Evolutionary conservation across 78 protist genomes (phyloP), one percentile per base, ranked within the genome.

Genomic region (Diacronema lutheri): DNA sequence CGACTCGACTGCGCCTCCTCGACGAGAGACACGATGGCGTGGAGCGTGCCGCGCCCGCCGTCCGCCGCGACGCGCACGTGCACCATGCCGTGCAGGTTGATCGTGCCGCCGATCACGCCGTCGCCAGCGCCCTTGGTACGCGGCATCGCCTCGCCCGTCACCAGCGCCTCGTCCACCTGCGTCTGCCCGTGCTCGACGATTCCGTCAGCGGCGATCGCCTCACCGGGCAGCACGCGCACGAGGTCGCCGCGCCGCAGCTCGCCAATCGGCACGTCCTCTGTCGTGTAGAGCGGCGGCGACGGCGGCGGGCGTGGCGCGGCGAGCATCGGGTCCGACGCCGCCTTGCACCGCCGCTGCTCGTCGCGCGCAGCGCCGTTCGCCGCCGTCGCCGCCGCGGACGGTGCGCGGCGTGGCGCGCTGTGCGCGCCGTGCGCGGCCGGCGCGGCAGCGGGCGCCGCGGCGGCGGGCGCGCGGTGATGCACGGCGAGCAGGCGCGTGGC

Each of bases 81-180:
- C 25, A 56, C 11, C 60, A 11, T 29, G 85, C 96, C 96, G 19
- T 65, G 55, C n/a, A 61, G 86, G 81, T 86, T 84, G 65, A 98
- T 13, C 10, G 99, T 92, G 46, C 98, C 99, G 21, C 98, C 98
- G 72, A 96, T 90, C 57, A 96, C 93, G 20, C 20, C 25, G n/a
- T 73, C 90, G n/a, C 93, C 97, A 2, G 12, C 19, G 12, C 31
- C 21, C 86, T 95, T 96, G 81, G 68, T 5, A 2, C 88, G 93
- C 5, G 97, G 98, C 65, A 86, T 21, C 35, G 69, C 10, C 83
- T 76, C 89, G 62, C 83, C 89, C 3, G 99, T 97, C 50, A 98
- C 71, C 95, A 95, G 86, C 26, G 96, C 26, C 83, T 97, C 98
- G 60, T 97, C 97, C 21, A 97, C 78, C 56, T 41, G 31, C 13